A percentile compares a stretch with the other conserved stretches of the same genome.
Evolutionary conservation across 345 rosid genomes (phyloP).

Genomic region (Hibiscus tridactylites): DNA sequence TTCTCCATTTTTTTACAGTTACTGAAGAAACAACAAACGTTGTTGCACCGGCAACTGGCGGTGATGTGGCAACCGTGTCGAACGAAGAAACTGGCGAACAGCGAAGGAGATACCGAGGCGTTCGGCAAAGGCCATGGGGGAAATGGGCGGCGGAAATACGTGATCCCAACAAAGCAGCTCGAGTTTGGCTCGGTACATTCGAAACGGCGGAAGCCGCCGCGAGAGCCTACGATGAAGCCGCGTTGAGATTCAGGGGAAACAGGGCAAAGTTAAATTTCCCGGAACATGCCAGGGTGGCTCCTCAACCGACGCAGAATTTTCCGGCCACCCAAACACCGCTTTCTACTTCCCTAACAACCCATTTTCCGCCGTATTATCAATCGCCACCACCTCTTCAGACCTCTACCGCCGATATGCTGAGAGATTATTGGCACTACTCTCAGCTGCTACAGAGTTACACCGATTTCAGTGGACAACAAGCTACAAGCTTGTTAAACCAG

Average conservation of each 20-base stretch:
- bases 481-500: conserved; percentile 24
- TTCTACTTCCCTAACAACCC: conserved; percentile 9
- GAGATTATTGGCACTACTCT: conserved; percentile 40
- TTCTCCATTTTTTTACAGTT: conserved; percentile 4
- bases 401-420: conserved; percentile 7
- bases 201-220: conserved; percentile 87
- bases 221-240: conserved; percentile 81
- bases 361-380: conserved; percentile 11
- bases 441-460: conserved; percentile 40
- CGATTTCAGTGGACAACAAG: conserved; percentile 17
- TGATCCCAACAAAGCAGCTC: conserved; percentile 69
- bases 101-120: conserved; percentile 67
- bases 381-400: conserved; percentile 16
- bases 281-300: conserved; percentile 39
- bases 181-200: conserved; percentile 88
- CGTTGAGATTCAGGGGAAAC: conserved; percentile 73
- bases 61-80: conserved; percentile 15
- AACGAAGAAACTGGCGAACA: conserved; percentile 35
- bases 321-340: conserved; percentile 15
- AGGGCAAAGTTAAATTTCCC: conserved; percentile 84
- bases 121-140: conserved; percentile 85
- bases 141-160: conserved; percentile 93
- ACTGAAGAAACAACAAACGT: conserved; percentile 23
- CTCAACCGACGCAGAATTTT: conserved; percentile 19
- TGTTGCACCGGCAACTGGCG: conserved; percentile 1